Evolutionary conservation across 2,329 filamentous ascomycete species (phyloP).

Genomic region (Trichoderma atrobrunneum): DNA sequence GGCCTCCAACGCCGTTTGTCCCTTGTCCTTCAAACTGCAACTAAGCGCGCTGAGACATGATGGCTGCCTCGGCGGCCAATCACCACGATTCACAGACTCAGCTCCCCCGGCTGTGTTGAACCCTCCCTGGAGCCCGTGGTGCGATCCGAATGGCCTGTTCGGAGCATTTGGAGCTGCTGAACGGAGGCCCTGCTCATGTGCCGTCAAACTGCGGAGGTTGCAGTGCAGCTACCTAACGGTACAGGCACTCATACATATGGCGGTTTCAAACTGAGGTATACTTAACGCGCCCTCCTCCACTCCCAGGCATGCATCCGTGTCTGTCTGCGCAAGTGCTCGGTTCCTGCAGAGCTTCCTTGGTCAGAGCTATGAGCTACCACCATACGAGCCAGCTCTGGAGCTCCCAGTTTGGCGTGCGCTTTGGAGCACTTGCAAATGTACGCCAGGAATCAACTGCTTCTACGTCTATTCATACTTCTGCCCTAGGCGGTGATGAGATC

Average conservation of each 20-base stretch:
- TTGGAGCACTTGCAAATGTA: slow-evolving; percentile 24
- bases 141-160: neutral
- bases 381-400: slow-evolving; percentile 29
- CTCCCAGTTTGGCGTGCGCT: slow-evolving; percentile 32
- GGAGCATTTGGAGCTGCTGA: neutral
- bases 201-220: neutral
- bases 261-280: slow-evolving; percentile 2
- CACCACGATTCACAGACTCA: slow-evolving; percentile 2
- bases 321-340: neutral
- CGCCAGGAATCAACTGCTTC: slow-evolving; percentile 30
- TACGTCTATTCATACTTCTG: slow-evolving; percentile 27
- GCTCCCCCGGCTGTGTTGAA: neutral
- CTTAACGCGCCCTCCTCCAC: slow-evolving; percentile 29
- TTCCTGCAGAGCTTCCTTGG: slow-evolving; percentile 1
- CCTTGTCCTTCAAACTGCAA: neutral
- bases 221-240: neutral
- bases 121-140: neutral
- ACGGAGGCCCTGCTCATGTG: neutral
- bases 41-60: slow-evolving; percentile 17
- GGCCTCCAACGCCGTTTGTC: neutral
- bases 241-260: neutral
- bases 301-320: slow-evolving; percentile 3
- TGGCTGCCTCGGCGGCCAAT: slow-evolving; percentile 18
- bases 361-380: slow-evolving; percentile 20
- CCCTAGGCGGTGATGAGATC: neutral